Evolutionary conservation across 768 basidiomycete species (phyloP).

Genomic region (Serendipita sp.): DNA sequence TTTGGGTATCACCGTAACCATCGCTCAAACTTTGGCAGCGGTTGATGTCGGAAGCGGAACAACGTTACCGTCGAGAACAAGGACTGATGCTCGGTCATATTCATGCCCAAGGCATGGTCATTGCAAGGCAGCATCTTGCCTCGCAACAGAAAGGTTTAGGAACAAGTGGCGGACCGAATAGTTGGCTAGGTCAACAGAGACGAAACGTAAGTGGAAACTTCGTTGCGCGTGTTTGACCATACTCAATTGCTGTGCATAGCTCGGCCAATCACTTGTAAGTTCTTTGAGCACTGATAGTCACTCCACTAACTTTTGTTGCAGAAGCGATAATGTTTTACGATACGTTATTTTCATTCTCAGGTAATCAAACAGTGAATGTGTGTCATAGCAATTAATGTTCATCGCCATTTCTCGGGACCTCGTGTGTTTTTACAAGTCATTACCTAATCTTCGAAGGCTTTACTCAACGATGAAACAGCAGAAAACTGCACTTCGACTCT

Average conservation of each 20-base stretch:
- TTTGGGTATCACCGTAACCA: not conserved
- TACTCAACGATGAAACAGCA: too few relatives aligned
- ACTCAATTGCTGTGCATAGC: not conserved
- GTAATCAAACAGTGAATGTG: too few relatives aligned
- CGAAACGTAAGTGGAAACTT: constrained; percentile 24
- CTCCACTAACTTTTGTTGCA: too few relatives aligned
- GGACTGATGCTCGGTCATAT: constrained; percentile 64
- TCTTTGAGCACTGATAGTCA: too few relatives aligned
- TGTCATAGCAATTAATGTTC: too few relatives aligned
- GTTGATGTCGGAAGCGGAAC: constrained; percentile 33
- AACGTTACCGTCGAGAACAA: constrained; percentile 59
- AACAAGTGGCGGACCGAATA: constrained; percentile 32
- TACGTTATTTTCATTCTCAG: too few relatives aligned
- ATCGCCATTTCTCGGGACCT: too few relatives aligned
- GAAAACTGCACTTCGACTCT: too few relatives aligned
- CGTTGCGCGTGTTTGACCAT: not conserved
- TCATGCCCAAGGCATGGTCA: constrained; percentile 52
- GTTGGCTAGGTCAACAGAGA: constrained; percentile 59
- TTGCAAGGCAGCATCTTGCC: constrained; percentile 41
- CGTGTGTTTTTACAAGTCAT: too few relatives aligned
- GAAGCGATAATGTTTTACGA: too few relatives aligned
- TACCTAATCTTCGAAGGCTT: too few relatives aligned
- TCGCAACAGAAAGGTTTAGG: constrained; percentile 19
- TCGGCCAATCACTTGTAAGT: constrained; percentile 2
- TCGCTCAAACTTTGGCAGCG: constrained; percentile 21